Conservation (phyloP, 2,329 filamentous ascomycete species). For the Mycogone perniciosa region DNA sequence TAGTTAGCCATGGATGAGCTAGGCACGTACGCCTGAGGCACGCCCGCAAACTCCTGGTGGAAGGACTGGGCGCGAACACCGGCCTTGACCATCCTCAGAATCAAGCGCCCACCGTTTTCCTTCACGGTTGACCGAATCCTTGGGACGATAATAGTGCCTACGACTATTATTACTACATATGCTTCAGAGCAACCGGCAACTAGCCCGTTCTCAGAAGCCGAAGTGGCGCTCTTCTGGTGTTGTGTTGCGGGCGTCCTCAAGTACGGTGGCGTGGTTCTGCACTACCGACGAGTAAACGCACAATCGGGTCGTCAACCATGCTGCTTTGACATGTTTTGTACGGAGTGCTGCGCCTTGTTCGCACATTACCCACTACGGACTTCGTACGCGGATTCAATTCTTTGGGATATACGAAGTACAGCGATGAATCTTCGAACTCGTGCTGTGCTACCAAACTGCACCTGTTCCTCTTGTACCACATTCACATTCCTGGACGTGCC, state of each 20-base stretch:
- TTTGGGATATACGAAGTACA: no score
- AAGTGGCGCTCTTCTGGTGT: slow-evolving; percentile 8
- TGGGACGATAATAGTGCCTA: no score
- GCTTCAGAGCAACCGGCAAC: neutral
- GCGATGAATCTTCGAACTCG: neutral
- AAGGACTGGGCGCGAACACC: no score
- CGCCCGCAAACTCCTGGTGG: no score
- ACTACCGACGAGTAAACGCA: neutral
- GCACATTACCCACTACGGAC: no score
- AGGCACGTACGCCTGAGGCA: neutral
- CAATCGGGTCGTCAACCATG: neutral
- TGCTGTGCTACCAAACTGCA: slow-evolving; percentile 3
- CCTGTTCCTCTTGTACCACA: slow-evolving; percentile 1
- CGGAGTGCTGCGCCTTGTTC: no score
- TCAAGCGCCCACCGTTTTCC: no score
- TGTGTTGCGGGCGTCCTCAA: neutral
- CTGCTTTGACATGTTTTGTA: no score
- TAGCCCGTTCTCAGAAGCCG: slow-evolving; percentile 12
- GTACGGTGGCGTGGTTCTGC: neutral
- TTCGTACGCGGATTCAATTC: no score
- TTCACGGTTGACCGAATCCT: no score
- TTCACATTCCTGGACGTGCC: slow-evolving; percentile 1
- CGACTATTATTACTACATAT: no score
- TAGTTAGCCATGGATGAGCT: neutral
- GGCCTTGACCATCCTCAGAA: no score